Conservation (phyloP, 2,329 filamentous ascomycete species). For the Pseudocercospora cruenta region DNA sequence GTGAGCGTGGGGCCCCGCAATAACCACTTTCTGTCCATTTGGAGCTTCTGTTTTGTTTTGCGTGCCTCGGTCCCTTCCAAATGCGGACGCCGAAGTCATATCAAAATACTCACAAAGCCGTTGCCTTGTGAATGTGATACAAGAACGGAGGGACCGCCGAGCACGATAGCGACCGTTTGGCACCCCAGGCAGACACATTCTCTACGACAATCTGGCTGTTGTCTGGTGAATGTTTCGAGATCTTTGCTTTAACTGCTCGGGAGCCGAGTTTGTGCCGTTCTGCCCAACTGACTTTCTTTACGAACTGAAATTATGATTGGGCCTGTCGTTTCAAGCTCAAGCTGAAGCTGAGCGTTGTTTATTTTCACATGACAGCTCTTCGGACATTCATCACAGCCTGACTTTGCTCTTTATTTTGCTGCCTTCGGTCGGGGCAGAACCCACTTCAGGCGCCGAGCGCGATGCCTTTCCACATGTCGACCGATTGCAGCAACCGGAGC, state of each 20-base stretch:
- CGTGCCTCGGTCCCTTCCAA: conserved; percentile 11
- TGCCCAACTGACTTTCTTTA: background rate
- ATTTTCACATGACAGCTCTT: background rate
- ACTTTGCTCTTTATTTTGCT: background rate
- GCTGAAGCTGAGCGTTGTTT: background rate
- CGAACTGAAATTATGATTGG: background rate
- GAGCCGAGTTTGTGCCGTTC: background rate
- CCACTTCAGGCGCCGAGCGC: background rate
- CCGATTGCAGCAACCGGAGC: background rate
- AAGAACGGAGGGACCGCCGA: background rate
- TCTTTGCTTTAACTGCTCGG: background rate
- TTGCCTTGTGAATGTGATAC: background rate
- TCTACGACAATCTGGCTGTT: background rate
- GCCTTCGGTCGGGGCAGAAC: background rate
- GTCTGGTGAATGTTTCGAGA: background rate
- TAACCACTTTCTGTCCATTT: conserved; percentile 6
- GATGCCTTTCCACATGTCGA: background rate
- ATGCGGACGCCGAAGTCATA: conserved; percentile 1
- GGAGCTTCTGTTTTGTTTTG: conserved; percentile 8
- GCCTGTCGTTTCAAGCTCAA: background rate
- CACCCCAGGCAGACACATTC: conserved; percentile 16
- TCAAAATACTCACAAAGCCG: background rate
- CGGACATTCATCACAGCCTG: background rate
- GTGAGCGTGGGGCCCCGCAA: conserved; percentile 18
- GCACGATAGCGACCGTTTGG: conserved; percentile 10